phyloP scores from a whole-genome alignment of 2,329 filamentous ascomycete genomes.

The Aspergillus sp. region DNA sequence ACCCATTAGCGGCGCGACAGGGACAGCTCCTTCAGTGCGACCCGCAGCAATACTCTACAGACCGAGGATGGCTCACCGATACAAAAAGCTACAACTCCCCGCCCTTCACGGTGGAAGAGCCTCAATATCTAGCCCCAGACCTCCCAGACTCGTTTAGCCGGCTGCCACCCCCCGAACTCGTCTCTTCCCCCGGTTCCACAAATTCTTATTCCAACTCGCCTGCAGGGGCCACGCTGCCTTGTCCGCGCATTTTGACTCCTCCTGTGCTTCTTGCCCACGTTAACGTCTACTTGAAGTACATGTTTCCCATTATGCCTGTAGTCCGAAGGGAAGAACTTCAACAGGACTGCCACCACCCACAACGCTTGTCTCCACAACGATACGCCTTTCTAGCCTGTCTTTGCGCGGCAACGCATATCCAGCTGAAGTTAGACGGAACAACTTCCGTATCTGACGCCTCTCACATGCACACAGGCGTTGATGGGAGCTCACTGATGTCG shows the following conservation, averaged over 20 bases:
- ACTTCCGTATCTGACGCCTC: slow-evolving; percentile 28
- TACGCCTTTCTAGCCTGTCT: slow-evolving; percentile 49
- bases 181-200: slow-evolving; percentile 41
- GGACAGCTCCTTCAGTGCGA: slow-evolving; percentile 22
- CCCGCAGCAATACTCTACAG: slow-evolving; percentile 21
- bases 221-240: slow-evolving; percentile 22
- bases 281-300: slow-evolving; percentile 47
- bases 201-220: slow-evolving; percentile 37
- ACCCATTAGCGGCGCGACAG: slow-evolving; percentile 34
- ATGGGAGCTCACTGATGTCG: slow-evolving; percentile 62
- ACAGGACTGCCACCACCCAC: slow-evolving; percentile 56
- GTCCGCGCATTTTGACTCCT: slow-evolving; percentile 35
- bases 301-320: slow-evolving; percentile 52
- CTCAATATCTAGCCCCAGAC: slow-evolving; percentile 30
- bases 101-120: slow-evolving; percentile 29
- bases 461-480: slow-evolving; percentile 54
- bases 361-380: slow-evolving; percentile 47
- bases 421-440: slow-evolving; percentile 45
- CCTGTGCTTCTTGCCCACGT: slow-evolving; percentile 44
- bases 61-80: slow-evolving; percentile 28
- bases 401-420: slow-evolving; percentile 51
- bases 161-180: slow-evolving; percentile 36
- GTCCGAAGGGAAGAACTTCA: slow-evolving; percentile 41
- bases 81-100: slow-evolving; percentile 29
- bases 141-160: slow-evolving; percentile 33